Base-by-base conservation (phyloP, 2,329 filamentous ascomycete genomes). In the Epichloe glyceriae region DNA sequence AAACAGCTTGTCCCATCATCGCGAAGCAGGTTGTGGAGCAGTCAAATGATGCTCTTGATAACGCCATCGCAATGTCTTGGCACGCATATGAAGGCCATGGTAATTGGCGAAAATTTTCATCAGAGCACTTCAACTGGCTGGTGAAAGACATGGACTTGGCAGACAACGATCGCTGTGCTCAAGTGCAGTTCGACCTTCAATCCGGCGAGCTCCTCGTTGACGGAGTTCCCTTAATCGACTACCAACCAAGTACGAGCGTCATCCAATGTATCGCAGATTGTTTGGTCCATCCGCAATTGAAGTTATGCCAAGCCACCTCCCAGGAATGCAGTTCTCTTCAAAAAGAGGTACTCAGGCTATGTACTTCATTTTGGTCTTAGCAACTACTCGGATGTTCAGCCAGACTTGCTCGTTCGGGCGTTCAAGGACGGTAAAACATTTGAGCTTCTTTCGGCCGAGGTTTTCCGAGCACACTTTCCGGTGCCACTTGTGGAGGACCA, bases 141-240 rank as follows among this genome's bases (percentile, higher is more conserved):
- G 47, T 49, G 22, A 44, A 35, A 26, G 30, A 44, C 26, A 14
- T 19, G 3, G 26, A 15, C 8, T 15, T 7, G 44, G 20, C 4
- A 26, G 26, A 43, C 10, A 44, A 22, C 15, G 47, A 17, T 33
- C 20, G 30, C 7, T 43, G 39, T 35, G 26, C 17, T n/a, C 48
- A 45, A 30, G 66, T 76, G 2, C 69, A 74, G 30, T 73, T 71
- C 54, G 76, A 78, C 53, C 49, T 78, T 0, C 54, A 82, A 3
- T 73, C 67, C 1, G 76, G 73, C 0, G 64, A 72, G 20, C 62
- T 83, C 0, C 66, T 79, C 0, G 69, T 82, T 0, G 67, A 80
- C 50, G 76, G 77, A 0, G 37, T 64, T 1, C 77, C 0, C 56
- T 81, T 0, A 59, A 67, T 6, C 66, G 71, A 2, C 64, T 80